phyloP scores from a whole-genome alignment of 306 rosid genomes.

The Heteromeles arbutifolia region DNA sequence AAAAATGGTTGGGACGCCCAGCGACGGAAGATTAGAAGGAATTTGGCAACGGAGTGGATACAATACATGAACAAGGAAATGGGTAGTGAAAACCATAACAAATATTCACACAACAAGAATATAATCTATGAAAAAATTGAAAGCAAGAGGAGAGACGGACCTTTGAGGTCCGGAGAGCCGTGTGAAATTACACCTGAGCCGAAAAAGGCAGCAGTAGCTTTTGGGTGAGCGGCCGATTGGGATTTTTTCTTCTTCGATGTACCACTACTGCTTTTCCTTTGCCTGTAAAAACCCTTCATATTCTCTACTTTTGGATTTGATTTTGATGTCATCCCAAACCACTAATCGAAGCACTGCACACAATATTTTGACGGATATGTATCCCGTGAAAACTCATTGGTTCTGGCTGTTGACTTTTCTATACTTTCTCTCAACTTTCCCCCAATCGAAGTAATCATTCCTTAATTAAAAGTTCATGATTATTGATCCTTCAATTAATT shows the following conservation, averaged over 20 bases:
- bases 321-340: conserved; percentile 26
- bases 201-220: conserved; percentile 5
- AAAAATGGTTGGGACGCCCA: no score
- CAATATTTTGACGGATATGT: no score
- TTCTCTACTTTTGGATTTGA: neutral
- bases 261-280: conserved; percentile 29
- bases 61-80: no score
- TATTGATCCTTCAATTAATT: rapidly evolving
- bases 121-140: neutral
- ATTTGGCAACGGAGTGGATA: no score
- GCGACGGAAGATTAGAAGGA: no score
- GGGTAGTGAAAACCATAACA: neutral
- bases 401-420: no score
- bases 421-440: no score
- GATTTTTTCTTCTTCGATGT: neutral
- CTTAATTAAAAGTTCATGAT: no score
- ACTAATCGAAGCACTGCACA: conserved; percentile 39
- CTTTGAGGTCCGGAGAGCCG: conserved; percentile 33
- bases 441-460: no score
- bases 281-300: conserved; percentile 56
- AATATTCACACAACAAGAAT: neutral
- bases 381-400: no score
- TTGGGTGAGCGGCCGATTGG: conserved; percentile 3
- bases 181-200: conserved; percentile 27
- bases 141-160: conserved; percentile 7